These are phyloP conservation scores for Pythium phragmiticola DNA, from an alignment of 352 stramenopile genomes.

Conservation along the genomic window DNA sequence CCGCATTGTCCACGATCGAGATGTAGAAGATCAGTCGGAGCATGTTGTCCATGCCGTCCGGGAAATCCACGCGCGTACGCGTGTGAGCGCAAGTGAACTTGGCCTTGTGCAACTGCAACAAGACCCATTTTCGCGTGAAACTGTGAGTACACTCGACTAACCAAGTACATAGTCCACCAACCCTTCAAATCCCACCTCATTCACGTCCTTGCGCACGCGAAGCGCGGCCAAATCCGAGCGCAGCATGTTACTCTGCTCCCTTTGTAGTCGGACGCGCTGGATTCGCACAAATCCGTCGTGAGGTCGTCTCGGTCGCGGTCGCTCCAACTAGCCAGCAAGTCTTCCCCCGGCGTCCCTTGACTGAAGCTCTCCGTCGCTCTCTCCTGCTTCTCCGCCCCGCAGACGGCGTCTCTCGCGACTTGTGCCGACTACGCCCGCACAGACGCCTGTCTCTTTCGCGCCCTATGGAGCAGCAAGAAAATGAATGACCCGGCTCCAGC, in stretches of 20 bases:
- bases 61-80: constrained; percentile 82
- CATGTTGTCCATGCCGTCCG: constrained; percentile 81
- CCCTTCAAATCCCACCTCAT: constrained; percentile 46
- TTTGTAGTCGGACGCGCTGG: neutral
- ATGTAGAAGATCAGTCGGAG: constrained; percentile 79
- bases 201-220: constrained; percentile 84
- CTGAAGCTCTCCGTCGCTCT: neutral
- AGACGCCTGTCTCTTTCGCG: constrained; percentile 7
- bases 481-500: constrained; percentile 16
- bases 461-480: neutral
- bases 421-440: neutral
- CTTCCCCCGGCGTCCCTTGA: neutral
- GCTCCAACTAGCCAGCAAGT: neutral
- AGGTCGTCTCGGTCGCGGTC: neutral
- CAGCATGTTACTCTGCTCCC: constrained; percentile 34
- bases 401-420: neutral
- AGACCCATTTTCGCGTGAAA: neutral
- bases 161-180: neutral
- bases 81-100: constrained; percentile 79
- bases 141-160: neutral
- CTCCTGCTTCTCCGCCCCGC: neutral
- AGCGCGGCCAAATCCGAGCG: constrained; percentile 75
- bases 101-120: constrained; percentile 64
- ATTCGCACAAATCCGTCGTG: neutral
- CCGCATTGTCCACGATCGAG: constrained; percentile 64